Evolutionary conservation across 108 stramenopile species (phyloP).

Genomic region (Skeletonema potamos): DNA sequence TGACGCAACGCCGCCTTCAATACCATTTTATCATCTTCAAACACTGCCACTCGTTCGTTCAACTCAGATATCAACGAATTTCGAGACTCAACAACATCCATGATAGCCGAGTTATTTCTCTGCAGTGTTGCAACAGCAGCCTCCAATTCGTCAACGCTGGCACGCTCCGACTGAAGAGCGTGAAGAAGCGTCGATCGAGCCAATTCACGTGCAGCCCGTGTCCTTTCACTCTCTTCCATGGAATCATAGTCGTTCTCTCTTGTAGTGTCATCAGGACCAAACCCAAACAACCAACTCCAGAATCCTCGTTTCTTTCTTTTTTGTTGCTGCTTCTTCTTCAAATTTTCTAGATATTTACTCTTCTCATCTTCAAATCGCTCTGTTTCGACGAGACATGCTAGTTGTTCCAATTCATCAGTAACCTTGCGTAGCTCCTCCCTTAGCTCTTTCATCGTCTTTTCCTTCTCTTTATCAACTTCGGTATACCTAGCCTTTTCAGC

Average conservation of each 20-base stretch:
- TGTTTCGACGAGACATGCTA: conserved; percentile 46
- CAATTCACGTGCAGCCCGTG: conserved; percentile 53
- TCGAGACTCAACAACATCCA: conserved; percentile 74
- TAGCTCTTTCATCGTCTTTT: conserved; percentile 12
- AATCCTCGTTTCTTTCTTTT: conserved; percentile 39
- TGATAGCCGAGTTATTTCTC: conserved; percentile 79
- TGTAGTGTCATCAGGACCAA: neutral
- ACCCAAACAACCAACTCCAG: conserved; percentile 57
- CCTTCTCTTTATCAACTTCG: conserved; percentile 6
- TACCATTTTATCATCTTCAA: conserved; percentile 88
- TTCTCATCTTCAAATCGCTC: conserved; percentile 56
- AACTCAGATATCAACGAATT: conserved; percentile 75
- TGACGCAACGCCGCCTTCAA: conserved; percentile 83
- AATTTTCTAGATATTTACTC: conserved; percentile 32
- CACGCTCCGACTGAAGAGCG: conserved; percentile 73
- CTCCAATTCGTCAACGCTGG: conserved; percentile 79
- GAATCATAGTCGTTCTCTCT: conserved; percentile 3
- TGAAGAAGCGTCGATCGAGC: conserved; percentile 73
- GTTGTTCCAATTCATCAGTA: conserved; percentile 49
- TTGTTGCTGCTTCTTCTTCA: conserved; percentile 24
- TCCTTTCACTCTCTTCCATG: conserved; percentile 49
- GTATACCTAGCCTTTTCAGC: conserved; percentile 35
- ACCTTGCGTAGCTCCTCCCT: conserved; percentile 30
- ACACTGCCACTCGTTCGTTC: conserved; percentile 81
- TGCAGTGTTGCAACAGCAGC: conserved; percentile 51